Conservation (phyloP, 1,284 basidiomycete species). For the Apiotrichum laibachii region DNA sequence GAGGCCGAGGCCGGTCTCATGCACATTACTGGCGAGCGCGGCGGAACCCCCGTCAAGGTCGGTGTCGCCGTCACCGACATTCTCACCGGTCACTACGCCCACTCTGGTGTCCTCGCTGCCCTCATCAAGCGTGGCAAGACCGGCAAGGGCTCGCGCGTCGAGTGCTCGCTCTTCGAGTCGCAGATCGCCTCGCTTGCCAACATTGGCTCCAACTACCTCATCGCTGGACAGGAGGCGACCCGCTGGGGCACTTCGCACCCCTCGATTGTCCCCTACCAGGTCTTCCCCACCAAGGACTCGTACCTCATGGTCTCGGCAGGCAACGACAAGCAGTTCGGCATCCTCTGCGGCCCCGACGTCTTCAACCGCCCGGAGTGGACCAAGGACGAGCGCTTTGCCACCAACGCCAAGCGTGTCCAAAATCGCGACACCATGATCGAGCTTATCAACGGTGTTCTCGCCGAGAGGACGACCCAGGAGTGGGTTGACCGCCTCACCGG, state of each 20-base stretch:
- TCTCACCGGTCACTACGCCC: conserved; percentile 72
- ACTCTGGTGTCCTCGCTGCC: conserved; percentile 88
- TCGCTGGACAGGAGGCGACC: conserved; percentile 78
- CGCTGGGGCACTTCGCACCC: conserved; percentile 86
- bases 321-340: conserved; percentile 74
- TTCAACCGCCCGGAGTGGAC: conserved; percentile 44
- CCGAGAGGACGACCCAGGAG: conserved; percentile 60
- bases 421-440: conserved; percentile 71
- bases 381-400: conserved; percentile 60
- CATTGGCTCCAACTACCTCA: conserved; percentile 89
- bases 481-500: conserved; percentile 75
- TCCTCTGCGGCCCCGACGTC: conserved; percentile 42
- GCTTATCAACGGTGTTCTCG: conserved; percentile 65
- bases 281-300: conserved; percentile 83
- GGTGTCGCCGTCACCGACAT: conserved; percentile 89
- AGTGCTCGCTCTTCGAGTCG: conserved; percentile 81
- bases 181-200: conserved; percentile 89
- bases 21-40: conserved; percentile 92
- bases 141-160: conserved; percentile 84
- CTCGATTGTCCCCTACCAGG: conserved; percentile 87
- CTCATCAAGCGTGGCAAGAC: conserved; percentile 77
- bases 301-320: conserved; percentile 92
- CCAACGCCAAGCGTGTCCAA: conserved; percentile 71
- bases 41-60: conserved; percentile 83
- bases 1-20: conserved; percentile 89